Evolutionary conservation across 257 asterid genomes (phyloP).

Genomic region (Scutellaria galericulata): DNA sequence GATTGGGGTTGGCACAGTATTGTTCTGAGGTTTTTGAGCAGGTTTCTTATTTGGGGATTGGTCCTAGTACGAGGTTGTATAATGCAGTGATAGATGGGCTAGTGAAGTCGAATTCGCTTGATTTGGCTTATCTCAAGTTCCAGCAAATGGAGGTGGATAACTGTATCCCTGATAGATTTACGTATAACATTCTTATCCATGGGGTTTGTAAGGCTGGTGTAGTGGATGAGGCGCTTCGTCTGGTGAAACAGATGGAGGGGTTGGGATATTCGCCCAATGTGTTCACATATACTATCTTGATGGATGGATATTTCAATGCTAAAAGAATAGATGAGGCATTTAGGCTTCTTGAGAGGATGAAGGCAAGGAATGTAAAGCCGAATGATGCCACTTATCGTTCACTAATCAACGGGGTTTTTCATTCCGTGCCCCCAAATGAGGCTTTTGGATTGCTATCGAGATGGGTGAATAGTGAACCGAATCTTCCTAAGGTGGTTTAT

Average conservation of each 20-base stretch:
- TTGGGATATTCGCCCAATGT: constrained; percentile 70
- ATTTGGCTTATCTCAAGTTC: constrained; percentile 91
- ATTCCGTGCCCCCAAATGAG: constrained; percentile 50
- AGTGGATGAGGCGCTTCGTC: constrained; percentile 85
- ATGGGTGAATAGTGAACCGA: constrained; percentile 62
- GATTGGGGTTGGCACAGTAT: constrained; percentile 85
- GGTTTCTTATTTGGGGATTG: constrained; percentile 76
- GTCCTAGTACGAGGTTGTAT: constrained; percentile 80
- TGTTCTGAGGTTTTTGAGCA: constrained; percentile 83
- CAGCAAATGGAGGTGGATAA: constrained; percentile 93
- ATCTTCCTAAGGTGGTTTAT: constrained; percentile 67
- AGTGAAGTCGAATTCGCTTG: constrained; percentile 84
- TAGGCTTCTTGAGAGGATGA: constrained; percentile 67
- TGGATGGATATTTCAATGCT: constrained; percentile 81
- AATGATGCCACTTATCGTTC: constrained; percentile 88
- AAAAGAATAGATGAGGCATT: constrained; percentile 69
- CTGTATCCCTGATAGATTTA: constrained; percentile 80
- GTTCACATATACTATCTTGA: constrained; percentile 75
- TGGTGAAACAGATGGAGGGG: constrained; percentile 88
- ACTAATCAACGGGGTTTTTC: constrained; percentile 77
- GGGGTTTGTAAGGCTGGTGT: constrained; percentile 94
- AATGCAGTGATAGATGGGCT: constrained; percentile 88
- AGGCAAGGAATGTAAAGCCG: constrained; percentile 61
- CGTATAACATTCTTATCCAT: constrained; percentile 83
- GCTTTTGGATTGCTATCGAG: constrained; percentile 56